Evolutionary conservation across 2,329 filamentous ascomycete species (phyloP).

Genomic region (Phaeosphaeria sp.): DNA sequence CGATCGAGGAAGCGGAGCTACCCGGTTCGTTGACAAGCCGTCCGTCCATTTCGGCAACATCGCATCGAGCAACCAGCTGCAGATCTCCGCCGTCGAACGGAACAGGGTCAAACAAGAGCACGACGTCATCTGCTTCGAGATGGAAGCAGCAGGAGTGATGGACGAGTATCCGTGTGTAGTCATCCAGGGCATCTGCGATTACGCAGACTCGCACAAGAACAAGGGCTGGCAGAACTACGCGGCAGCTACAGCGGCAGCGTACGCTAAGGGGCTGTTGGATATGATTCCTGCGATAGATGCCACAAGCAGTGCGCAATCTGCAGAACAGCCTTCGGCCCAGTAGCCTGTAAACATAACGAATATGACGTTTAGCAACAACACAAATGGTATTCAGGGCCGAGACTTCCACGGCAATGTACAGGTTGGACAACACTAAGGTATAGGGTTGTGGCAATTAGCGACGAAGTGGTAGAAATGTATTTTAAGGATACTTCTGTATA

Average conservation of each 20-base stretch:
- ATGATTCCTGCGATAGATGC: slow-evolving; percentile 5
- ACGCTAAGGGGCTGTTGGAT: slow-evolving; percentile 6
- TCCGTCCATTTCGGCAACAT: slow-evolving; percentile 26
- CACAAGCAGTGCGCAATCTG: slow-evolving; percentile 2
- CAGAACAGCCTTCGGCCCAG: slow-evolving; percentile 1
- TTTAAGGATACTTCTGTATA: too few species aligned
- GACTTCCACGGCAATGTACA: too few species aligned
- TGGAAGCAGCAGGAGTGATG: slow-evolving; percentile 27
- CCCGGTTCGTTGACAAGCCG: slow-evolving; percentile 13
- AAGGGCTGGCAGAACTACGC: slow-evolving; percentile 10
- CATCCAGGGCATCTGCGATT: neutral
- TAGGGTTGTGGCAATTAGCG: too few species aligned
- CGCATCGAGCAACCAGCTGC: slow-evolving; percentile 26
- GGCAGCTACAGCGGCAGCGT: slow-evolving; percentile 10
- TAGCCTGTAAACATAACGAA: slow-evolving; percentile 1
- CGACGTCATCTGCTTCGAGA: slow-evolving; percentile 29
- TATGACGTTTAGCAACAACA: slow-evolving; percentile 2
- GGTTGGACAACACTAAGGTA: too few species aligned
- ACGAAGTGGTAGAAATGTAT: too few species aligned
- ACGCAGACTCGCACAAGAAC: neutral
- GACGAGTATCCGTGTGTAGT: slow-evolving; percentile 22
- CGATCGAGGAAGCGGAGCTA: slow-evolving; percentile 12
- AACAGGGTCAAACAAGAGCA: slow-evolving; percentile 18
- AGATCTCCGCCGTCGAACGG: slow-evolving; percentile 15
- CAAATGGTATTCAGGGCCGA: too few species aligned